Base-by-base conservation (phyloP, 2,329 filamentous ascomycete species). In the Stagonosporopsis vannaccii region DNA sequence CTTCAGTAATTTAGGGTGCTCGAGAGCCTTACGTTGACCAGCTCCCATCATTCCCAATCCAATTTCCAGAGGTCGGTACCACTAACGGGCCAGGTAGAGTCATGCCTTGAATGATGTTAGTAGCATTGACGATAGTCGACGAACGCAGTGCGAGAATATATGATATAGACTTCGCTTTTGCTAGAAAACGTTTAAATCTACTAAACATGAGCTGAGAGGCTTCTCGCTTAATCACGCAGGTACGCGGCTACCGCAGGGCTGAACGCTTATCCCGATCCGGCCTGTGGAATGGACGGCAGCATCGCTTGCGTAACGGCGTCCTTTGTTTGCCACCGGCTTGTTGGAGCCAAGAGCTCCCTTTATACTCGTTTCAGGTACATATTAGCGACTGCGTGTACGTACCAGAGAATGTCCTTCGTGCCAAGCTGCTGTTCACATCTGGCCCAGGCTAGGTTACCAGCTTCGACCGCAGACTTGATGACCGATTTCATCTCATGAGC, bases 11-110 rank as follows among this genome's bases (percentile, higher is more conserved):
- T 2, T 5, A 25, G n/a, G n/a, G n/a, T 1, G 28, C 6, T 52
- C 2, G 11, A 20, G 33, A 36, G 6, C n/a, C 33, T 44, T 47
- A 61, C 59, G 68, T 69, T 19, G 62, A 68, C 70, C 70, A 72
- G 3, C 37, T 45, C 1, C 61, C 61, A 45, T 63, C 61, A 19
- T 63, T 63, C 36, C 61, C 61, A 22, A 59, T 39, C 61, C 61
- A 63, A 13, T 45, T 56, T 11, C 53, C 58, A 1, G 58, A 59
- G 22, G 47, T 56, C 13, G 51, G 52, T 15, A 63, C 43, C 6
- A 55, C 50, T 36, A 36, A 15, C 15, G 33, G 33, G 17, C 17
- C n/a, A 3, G 33, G 33, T 19, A 19, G n/a, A 20, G 11, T 12
- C 11, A 33, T n/a, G 32, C 15, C n/a, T n/a, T 15, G 6, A n/a